These are phyloP conservation scores for Huntiella bhutanensis DNA, from an alignment of 2,329 filamentous ascomycete genomes.

Conservation along the genomic window DNA sequence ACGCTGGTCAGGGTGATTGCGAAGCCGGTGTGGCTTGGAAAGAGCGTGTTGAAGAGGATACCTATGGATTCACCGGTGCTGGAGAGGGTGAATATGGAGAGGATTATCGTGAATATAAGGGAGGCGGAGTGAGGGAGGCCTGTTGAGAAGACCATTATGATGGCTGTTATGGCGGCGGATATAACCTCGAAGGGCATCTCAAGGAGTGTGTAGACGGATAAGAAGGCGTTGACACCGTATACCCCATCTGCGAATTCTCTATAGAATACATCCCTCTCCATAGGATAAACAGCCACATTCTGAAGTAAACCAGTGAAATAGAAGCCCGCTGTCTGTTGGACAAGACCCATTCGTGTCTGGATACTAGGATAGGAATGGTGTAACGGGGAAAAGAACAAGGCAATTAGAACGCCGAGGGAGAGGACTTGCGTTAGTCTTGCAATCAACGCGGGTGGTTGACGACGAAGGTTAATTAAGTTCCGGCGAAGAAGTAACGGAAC, in stretches of 20 bases:
- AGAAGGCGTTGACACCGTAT: slow-evolving; percentile 53
- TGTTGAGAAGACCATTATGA: slow-evolving; percentile 43
- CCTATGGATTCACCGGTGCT: slow-evolving; percentile 57
- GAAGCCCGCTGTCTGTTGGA: slow-evolving; percentile 52
- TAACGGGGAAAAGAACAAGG: slow-evolving; percentile 54
- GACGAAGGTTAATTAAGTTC: slow-evolving; percentile 47
- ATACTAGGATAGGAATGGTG: slow-evolving; percentile 49
- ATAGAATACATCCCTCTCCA: slow-evolving; percentile 58
- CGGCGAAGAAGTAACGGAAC: slow-evolving; percentile 50
- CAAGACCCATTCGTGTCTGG: slow-evolving; percentile 54
- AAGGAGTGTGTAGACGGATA: slow-evolving; percentile 48
- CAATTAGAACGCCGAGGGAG: slow-evolving; percentile 41
- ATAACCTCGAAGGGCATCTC: slow-evolving; percentile 55
- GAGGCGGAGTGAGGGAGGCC: slow-evolving; percentile 42
- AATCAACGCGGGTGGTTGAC: slow-evolving; percentile 44
- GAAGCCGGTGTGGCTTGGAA: slow-evolving; percentile 49
- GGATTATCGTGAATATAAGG: slow-evolving; percentile 49
- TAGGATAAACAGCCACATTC: slow-evolving; percentile 56
- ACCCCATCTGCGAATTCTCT: slow-evolving; percentile 56
- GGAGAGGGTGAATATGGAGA: slow-evolving; percentile 54
- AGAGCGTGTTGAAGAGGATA: slow-evolving; percentile 65
- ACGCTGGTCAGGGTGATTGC: slow-evolving; percentile 55
- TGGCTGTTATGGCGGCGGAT: slow-evolving; percentile 44
- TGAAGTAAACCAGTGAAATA: slow-evolving; percentile 66
- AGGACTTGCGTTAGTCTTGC: slow-evolving; percentile 49